phyloP scores from a whole-genome alignment of 192 early-diverging fungal genomes.

The Coemansia brasiliensis region DNA sequence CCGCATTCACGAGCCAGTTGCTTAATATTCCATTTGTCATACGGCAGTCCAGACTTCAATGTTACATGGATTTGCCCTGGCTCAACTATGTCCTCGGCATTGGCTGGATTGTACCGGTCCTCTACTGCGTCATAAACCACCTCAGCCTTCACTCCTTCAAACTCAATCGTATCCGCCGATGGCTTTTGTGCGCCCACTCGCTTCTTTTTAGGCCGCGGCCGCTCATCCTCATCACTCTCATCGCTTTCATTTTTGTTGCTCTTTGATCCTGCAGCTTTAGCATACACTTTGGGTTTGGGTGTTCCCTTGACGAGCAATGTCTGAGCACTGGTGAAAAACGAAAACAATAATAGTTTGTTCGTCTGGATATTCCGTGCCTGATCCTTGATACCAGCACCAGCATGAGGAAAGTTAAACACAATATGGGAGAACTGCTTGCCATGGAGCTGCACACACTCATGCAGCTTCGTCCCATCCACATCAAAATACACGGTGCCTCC shows the following conservation, averaged over 20 bases:
- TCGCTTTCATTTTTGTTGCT: no score
- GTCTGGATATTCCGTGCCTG: slow-evolving; percentile 76
- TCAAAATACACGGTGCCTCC: slow-evolving; percentile 73
- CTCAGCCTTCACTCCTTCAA: slow-evolving; percentile 37
- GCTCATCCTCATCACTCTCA: not conserved
- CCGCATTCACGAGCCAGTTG: slow-evolving; percentile 71
- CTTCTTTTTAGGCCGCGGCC: slow-evolving; percentile 6
- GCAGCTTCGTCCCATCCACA: slow-evolving; percentile 76
- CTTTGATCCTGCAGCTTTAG: not conserved
- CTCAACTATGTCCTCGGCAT: not conserved
- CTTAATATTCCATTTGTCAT: slow-evolving; percentile 85
- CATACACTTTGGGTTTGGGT: not conserved
- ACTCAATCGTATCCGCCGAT: slow-evolving; percentile 17
- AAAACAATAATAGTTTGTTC: slow-evolving; percentile 72
- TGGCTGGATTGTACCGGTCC: slow-evolving; percentile 16
- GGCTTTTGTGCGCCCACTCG: not conserved
- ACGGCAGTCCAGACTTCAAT: slow-evolving; percentile 82
- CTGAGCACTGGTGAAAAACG: slow-evolving; percentile 63
- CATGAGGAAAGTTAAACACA: slow-evolving; percentile 96
- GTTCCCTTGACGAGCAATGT: slow-evolving; percentile 55
- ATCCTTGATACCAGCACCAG: slow-evolving; percentile 91
- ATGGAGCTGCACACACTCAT: slow-evolving; percentile 59
- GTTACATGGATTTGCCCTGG: slow-evolving; percentile 78
- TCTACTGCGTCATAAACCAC: slow-evolving; percentile 19
- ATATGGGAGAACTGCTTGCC: slow-evolving; percentile 72